Evolutionary conservation across 2,329 filamentous ascomycete genomes (phyloP).

Genomic region (Colletotrichum liriopes): DNA sequence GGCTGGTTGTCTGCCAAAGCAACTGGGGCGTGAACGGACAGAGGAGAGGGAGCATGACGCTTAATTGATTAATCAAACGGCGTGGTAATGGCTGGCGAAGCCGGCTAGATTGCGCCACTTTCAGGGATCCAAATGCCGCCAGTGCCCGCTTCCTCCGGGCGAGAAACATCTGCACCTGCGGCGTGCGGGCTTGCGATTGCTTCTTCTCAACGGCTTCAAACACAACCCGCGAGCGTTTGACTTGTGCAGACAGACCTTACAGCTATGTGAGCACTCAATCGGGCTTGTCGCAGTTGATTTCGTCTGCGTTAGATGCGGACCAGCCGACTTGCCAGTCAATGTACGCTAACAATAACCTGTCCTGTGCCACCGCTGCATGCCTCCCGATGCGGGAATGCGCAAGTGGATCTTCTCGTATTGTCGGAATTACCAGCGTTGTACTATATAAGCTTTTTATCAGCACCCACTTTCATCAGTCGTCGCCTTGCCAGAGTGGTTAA

Average conservation of each 20-base stretch:
- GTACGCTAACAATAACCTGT: not conserved
- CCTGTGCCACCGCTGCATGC: not conserved
- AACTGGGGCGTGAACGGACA: not conserved
- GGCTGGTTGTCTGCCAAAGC: not conserved
- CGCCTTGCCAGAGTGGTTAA: constrained; percentile 43
- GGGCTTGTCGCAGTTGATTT: not conserved
- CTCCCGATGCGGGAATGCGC: not conserved
- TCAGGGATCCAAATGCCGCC: not conserved
- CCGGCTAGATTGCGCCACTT: constrained; percentile 1
- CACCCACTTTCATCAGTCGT: fast-evolving
- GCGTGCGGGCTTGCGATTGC: too few species aligned
- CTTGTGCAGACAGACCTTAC: not conserved
- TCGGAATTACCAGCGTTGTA: fast-evolving
- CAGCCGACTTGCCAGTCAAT: not conserved
- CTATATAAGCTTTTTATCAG: fast-evolving
- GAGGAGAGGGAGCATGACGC: not conserved
- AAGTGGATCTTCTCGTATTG: not conserved
- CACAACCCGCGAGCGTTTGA: not conserved
- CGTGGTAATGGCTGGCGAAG: too few species aligned
- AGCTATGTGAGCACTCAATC: not conserved
- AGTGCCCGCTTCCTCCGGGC: not conserved
- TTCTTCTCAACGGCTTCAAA: too few species aligned
- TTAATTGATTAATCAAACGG: too few species aligned
- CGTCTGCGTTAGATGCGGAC: not conserved
- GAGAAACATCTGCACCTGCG: not conserved